Evolutionary conservation across 208 protist genomes (phyloP), one percentile per base, ranked within the genome.

Genomic region (Leishmania amazonensis): DNA sequence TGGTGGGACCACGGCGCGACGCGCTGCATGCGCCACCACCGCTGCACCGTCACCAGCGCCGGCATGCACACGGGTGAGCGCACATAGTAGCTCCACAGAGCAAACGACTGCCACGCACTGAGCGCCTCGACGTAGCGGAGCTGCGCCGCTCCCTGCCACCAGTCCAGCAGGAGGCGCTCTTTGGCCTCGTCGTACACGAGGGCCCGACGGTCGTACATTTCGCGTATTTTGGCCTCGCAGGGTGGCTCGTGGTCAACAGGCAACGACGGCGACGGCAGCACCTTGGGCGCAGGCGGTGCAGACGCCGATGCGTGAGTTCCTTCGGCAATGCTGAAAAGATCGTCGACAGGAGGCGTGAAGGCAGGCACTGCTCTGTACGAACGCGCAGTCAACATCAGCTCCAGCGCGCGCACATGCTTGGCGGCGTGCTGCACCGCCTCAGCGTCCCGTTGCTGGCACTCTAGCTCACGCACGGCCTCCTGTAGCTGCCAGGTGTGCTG

Each of bases 21-120:
- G 6, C 78, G 71, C 60, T 89, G 79, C 83, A 93, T 81, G 45
- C 91, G 91, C 91, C 91, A 95, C 91, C 93, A 96, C 24, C 87
- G 82, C 84, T 96, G 93, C 38, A 96, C 83, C 45, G 73, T 80
- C 53, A 96, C 28, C 17, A 93, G 11, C 6, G 87, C 88, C 1
- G 19, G 73, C 78, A 96, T 82, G 24, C 89, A 88, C 19, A 65
- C 60, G 40, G 89, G 87, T 28, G 87, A 94, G 24, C 71, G 58
- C 0, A 86, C 91, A 40, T 85, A 89, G 17, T 31, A 7, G 35
- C 64, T 74, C 24, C 85, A 73, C 21, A 54, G 54, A 31, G 65
- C 38, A 9, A 94, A 62, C 17, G 11, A 19, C 1, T 11, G 49
- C n/a, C 90, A 75, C 24, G 45, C 84, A 1, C 15, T 8, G 5